These are phyloP conservation scores for Globisporangium acanthophoron DNA, from an alignment of 352 stramenopile genomes.

Conservation along the genomic window DNA sequence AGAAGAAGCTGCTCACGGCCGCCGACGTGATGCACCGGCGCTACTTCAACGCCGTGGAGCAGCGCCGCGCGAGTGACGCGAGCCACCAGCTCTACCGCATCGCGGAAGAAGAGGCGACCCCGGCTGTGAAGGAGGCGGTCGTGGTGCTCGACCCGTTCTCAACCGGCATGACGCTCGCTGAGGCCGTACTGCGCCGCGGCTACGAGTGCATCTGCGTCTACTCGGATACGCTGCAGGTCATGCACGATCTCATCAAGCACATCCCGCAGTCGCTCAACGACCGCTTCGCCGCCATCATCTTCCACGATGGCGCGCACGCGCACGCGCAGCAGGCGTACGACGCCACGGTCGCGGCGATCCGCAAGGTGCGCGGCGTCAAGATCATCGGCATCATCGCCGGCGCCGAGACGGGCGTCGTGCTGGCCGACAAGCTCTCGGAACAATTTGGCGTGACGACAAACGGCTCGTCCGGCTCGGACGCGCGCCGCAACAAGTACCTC, in stretches of 20 bases:
- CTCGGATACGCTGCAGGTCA: conserved; percentile 73
- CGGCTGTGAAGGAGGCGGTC: conserved; percentile 44
- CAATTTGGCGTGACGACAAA: conserved; percentile 86
- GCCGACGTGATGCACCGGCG: conserved; percentile 77
- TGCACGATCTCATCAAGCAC: conserved; percentile 67
- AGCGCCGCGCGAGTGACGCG: conserved; percentile 38
- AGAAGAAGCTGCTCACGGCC: conserved; percentile 54
- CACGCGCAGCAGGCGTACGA: conserved; percentile 21
- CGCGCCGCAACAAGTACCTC: conserved; percentile 87
- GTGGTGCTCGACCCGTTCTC: conserved; percentile 96
- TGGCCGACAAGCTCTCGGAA: conserved; percentile 89
- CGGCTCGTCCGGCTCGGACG: conserved; percentile 65
- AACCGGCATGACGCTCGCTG: conserved; percentile 90
- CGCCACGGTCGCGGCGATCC: conserved; percentile 33
- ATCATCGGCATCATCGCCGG: conserved; percentile 86
- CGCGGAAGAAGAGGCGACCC: conserved; percentile 21
- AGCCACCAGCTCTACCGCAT: conserved; percentile 50
- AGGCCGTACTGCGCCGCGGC: conserved; percentile 82
- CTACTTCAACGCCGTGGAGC: conserved; percentile 80
- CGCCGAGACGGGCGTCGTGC: conserved; percentile 91
- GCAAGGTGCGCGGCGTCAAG: conserved; percentile 28
- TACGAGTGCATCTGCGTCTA: conserved; percentile 79
- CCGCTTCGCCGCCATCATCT: conserved; percentile 60
- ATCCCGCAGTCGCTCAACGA: conserved; percentile 39
- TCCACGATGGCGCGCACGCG: conserved; percentile 54